Evolutionary conservation across 805 yeast genomes (phyloP), one percentile per base, ranked within the genome.

Genomic region (Yarrowia bubula): DNA sequence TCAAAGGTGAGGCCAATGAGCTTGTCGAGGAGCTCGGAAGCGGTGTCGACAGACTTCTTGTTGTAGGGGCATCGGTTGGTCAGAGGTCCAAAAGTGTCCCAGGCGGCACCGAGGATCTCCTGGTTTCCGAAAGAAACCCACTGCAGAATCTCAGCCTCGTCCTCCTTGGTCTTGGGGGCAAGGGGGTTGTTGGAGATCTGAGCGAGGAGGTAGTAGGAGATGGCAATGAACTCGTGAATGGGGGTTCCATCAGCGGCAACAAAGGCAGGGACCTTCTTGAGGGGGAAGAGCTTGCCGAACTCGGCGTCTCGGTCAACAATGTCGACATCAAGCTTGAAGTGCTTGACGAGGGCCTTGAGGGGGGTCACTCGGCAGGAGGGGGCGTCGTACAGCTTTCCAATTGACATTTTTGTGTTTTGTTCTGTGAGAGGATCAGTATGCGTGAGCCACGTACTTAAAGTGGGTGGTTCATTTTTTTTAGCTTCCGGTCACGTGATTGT

Each of bases 91-190:
- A 90, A 84, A 69, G 84, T 83, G 44, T 69, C 72, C 66, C 82
- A 82, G 62, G 81, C 71, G 65, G 77, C 71, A 55, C 79, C 72
- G 70, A 88, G 75, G 67, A 88, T 70, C 71, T 92, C 97, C 71
- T 83, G 73, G 81, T 88, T 90, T 75, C 86, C 81, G 71, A 89
- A 79, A 3, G 96, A 89, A 75, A 86, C 72, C 96, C 96, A 92
- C 79, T 81, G 86, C 71, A 92, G 75, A 72, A 91, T 80, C 72
- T 77, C 77, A 66, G 90, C 90, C 75, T 84, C 81, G 72, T 88
- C 90, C 70, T 79, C 79, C 69, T 83, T 77, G 76, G 81, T 81
- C 76, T 84, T 83, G 73, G 97, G 97, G 69, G 84, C 79, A 69
- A 89, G 81, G 65, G 77, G 72, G 67, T 75, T 79, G 32, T 65